Evolutionary conservation across 257 asterid species (phyloP), one percentile per base, ranked within the genome.

Genomic region (Thymus quinquecostatus): DNA sequence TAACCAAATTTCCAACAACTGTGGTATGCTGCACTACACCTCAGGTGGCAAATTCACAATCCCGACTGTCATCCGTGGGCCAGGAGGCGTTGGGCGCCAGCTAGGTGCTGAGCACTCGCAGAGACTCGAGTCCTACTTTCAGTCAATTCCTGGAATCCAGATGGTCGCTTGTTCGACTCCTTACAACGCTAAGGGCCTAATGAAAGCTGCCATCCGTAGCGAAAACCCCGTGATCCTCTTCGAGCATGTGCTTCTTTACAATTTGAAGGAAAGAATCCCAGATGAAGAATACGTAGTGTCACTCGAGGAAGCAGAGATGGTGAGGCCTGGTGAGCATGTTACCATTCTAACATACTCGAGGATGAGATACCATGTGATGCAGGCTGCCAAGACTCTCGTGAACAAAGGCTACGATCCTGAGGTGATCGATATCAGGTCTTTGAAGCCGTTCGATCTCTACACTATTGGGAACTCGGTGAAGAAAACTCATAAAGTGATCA

Each of bases 91-190:
- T 5, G 97, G 97, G 9, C 87, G 96, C 56, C 97, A 90, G 77
- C 93, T 90, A 1, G 97, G 96, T 13, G 97, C 97, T 0, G 97
- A 90, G 80, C 97, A 90, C 71, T 90, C 97, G 7, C 97, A 90
- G 67, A 86, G 92, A 33, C 92, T 90, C 1, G 97, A 90, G 77
- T 90, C 97, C 7, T 90, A 90, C 64, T 90, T 90, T 80, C 96
- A 85, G 64, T 91, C 97, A 0, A 91, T 91, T n/a, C 97, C 97
- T 3, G 94, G 96, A 29, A 88, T 91, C 58, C 97, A 91, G 61
- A 88, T 91, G 97, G 97, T 91, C 14, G 97, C 97, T 1, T 91
- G 96, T 70, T 91, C 94, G 6, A 91, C 97, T 10, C 90, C 97
- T 0, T 88, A 86, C 82, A 91, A 91, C 4, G 97, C 96, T 65